Percentiles rank a stretch among this genome's conserved stretches.
phyloP scores from a whole-genome alignment of 352 stramenopile species.

The Phytopythium kandeliae region DNA sequence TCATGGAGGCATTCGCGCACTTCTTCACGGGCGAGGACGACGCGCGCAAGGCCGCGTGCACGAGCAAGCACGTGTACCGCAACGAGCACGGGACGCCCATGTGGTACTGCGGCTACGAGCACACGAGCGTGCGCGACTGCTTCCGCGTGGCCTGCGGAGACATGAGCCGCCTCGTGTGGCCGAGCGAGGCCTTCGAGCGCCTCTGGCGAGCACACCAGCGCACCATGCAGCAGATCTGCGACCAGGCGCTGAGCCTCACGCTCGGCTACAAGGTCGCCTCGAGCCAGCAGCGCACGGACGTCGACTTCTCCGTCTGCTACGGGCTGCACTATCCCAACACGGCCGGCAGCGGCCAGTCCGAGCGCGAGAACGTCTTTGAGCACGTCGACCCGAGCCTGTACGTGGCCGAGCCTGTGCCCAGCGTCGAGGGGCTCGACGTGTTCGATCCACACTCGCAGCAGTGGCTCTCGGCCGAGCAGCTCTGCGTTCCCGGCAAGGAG shows the following conservation, averaged over 20 bases:
- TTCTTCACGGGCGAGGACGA: constrained; percentile 42
- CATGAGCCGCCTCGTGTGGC: constrained; percentile 42
- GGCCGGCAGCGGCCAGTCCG: constrained; percentile 38
- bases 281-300: constrained; percentile 22
- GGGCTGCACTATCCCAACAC: constrained; percentile 58
- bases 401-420: constrained; percentile 47
- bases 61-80: constrained; percentile 47
- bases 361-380: constrained; percentile 58
- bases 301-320: constrained; percentile 59
- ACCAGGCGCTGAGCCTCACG: constrained; percentile 42
- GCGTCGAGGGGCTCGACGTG: constrained; percentile 48
- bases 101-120: constrained; percentile 60
- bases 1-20: constrained; percentile 29
- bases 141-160: constrained; percentile 51
- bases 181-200: constrained; percentile 27
- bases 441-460: constrained; percentile 45
- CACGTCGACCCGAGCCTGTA: constrained; percentile 59
- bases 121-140: constrained; percentile 50
- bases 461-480: constrained; percentile 44
- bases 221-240: constrained; percentile 44
- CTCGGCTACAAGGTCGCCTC: constrained; percentile 34
- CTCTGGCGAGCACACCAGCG: constrained; percentile 37
- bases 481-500: constrained; percentile 44
- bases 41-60: constrained; percentile 34
- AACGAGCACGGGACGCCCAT: constrained; percentile 56